Conservation (phyloP, 257 asterid species). For the Solanum appendiculatum region DNA sequence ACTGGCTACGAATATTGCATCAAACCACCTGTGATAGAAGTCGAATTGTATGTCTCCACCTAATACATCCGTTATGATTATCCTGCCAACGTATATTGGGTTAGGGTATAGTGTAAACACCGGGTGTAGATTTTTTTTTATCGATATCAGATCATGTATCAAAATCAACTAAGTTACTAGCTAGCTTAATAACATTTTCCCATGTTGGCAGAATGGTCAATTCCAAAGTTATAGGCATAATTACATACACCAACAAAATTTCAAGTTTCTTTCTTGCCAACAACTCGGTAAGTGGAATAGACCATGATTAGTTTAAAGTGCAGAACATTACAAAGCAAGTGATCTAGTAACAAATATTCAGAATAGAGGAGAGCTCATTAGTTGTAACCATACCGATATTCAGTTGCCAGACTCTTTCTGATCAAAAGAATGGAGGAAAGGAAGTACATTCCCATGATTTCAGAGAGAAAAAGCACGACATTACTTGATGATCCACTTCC, state of each 20-base stretch:
- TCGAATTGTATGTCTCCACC: slow-evolving; percentile 97
- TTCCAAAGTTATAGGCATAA: neutral
- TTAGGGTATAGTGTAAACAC: neutral
- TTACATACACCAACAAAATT: neutral
- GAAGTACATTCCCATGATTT: slow-evolving; percentile 98
- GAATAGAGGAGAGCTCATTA: neutral
- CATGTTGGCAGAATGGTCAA: neutral
- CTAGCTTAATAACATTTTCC: neutral
- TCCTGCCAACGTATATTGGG: slow-evolving; percentile 31
- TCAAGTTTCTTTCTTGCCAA: neutral
- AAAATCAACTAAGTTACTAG: neutral
- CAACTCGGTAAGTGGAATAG: neutral
- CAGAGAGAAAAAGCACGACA: slow-evolving; percentile 95
- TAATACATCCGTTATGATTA: slow-evolving; percentile 85
- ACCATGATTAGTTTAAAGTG: neutral
- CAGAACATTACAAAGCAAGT: neutral
- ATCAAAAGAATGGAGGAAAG: slow-evolving; percentile 87
- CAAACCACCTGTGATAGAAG: slow-evolving; percentile 96
- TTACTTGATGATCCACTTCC: slow-evolving; percentile 99
- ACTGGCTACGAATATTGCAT: slow-evolving; percentile 91
- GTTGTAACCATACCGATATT: slow-evolving; percentile 52
- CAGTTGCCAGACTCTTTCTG: slow-evolving; percentile 94
- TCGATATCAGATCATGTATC: neutral
- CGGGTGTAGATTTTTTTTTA: neutral
- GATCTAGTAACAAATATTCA: neutral